Conservation (phyloP, 192 early-diverging fungal species). For the Piromyces finnis region DNA sequence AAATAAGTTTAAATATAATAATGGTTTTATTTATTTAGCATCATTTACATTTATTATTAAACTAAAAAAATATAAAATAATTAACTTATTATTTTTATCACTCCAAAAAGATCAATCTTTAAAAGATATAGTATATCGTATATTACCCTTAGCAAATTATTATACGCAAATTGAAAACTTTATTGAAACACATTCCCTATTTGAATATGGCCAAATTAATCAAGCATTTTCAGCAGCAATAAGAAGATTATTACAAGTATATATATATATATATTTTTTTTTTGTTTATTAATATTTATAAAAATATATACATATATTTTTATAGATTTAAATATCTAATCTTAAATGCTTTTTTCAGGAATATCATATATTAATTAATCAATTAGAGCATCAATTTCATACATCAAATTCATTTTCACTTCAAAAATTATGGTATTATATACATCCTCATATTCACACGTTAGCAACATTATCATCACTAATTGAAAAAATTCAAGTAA, state of each 20-base stretch:
- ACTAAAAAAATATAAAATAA: no score
- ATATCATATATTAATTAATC: constrained; percentile 63
- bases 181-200: constrained; percentile 46
- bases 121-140: constrained; percentile 48
- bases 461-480: constrained; percentile 31
- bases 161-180: constrained; percentile 62
- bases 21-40: neutral
- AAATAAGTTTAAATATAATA: constrained; percentile 10
- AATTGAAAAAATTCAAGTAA: constrained; percentile 15
- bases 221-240: constrained; percentile 84
- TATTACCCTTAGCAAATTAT: constrained; percentile 61
- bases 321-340: no score
- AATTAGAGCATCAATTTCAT: constrained; percentile 71
- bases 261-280: neutral
- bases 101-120: constrained; percentile 44
- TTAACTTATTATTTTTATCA: no score
- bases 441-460: constrained; percentile 51
- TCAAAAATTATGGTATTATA: constrained; percentile 84
- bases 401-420: constrained; percentile 54
- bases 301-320: no score
- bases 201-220: constrained; percentile 67
- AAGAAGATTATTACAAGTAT: constrained; percentile 45
- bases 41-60: constrained; percentile 6
- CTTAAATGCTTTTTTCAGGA: no score
- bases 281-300: neutral